These are phyloP conservation scores for Heliosperma pusillum DNA, from an alignment of 148 eudicot genomes.

Conservation along the genomic window DNA sequence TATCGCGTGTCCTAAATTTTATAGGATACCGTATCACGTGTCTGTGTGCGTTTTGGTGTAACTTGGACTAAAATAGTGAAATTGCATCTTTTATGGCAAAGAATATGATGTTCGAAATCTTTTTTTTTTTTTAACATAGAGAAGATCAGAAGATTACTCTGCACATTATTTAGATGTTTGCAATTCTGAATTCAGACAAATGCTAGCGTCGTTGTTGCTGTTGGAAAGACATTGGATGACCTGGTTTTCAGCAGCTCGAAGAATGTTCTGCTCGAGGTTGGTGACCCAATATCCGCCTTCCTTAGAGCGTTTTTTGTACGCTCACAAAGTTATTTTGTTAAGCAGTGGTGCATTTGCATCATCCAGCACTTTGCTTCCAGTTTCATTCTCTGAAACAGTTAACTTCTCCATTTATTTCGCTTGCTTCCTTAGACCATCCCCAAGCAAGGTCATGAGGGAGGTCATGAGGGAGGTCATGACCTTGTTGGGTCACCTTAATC, in stretches of 20 bases:
- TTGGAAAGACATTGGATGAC: slow-evolving; percentile 87
- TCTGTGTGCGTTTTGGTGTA: no score
- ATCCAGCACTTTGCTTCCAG: no score
- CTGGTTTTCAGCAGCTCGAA: slow-evolving; percentile 57
- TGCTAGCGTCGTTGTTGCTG: slow-evolving; percentile 50
- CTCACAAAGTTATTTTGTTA: not conserved
- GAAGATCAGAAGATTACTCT: not conserved
- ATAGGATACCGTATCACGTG: no score
- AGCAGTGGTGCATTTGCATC: no score
- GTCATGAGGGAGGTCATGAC: no score
- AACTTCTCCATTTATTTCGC: no score
- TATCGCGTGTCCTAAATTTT: no score
- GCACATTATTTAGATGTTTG: not conserved
- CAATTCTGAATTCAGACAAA: slow-evolving; percentile 46
- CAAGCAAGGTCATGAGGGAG: no score
- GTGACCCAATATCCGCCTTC: slow-evolving; percentile 1
- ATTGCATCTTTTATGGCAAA: slow-evolving; percentile 3
- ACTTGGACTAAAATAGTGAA: not conserved
- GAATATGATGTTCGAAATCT: not conserved
- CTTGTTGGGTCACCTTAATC: no score
- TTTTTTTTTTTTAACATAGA: no score
- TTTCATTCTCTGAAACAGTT: no score
- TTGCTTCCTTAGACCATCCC: no score
- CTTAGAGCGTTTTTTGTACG: not conserved
- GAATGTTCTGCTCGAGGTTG: slow-evolving; percentile 80